These are phyloP conservation scores for Saccharum hybrid DNA, from an alignment of 202 grass and related monocot species.

Conservation along the genomic window DNA sequence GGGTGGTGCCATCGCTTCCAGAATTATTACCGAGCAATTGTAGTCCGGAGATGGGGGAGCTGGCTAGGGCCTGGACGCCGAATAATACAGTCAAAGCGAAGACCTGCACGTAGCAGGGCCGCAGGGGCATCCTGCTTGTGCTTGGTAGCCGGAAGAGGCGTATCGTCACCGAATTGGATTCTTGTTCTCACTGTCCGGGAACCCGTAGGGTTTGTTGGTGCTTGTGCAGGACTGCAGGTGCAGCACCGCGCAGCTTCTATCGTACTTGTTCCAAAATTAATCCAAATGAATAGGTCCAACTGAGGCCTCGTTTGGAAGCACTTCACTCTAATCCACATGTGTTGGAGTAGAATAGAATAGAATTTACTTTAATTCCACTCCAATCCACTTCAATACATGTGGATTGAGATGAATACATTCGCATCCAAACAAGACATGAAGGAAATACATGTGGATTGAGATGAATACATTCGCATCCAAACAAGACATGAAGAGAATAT, in stretches of 20 bases:
- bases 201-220: constrained; percentile 30
- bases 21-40: constrained; percentile 43
- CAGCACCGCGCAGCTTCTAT: constrained; percentile 24
- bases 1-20: constrained; percentile 17
- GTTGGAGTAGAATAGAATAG: too few relatives aligned
- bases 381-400: too few relatives aligned
- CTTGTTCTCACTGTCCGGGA: constrained; percentile 42
- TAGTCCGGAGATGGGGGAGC: neutral
- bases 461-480: too few relatives aligned
- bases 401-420: too few relatives aligned
- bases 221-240: neutral
- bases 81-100: constrained; percentile 53
- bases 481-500: neutral
- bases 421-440: neutral
- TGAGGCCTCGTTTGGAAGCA: neutral
- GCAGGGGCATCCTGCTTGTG: constrained; percentile 44
- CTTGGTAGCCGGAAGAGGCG: constrained; percentile 16
- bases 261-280: constrained; percentile 26
- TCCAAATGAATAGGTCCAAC: constrained; percentile 9
- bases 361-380: too few relatives aligned
- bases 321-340: too few relatives aligned
- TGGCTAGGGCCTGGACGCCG: constrained; percentile 38
- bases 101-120: constrained; percentile 39
- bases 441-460: too few relatives aligned
- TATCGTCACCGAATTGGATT: constrained; percentile 38